Evolutionary conservation across 163 green algal species (phyloP), one percentile per base, ranked within the genome.

Genomic region (Scenedesmus sp.): DNA sequence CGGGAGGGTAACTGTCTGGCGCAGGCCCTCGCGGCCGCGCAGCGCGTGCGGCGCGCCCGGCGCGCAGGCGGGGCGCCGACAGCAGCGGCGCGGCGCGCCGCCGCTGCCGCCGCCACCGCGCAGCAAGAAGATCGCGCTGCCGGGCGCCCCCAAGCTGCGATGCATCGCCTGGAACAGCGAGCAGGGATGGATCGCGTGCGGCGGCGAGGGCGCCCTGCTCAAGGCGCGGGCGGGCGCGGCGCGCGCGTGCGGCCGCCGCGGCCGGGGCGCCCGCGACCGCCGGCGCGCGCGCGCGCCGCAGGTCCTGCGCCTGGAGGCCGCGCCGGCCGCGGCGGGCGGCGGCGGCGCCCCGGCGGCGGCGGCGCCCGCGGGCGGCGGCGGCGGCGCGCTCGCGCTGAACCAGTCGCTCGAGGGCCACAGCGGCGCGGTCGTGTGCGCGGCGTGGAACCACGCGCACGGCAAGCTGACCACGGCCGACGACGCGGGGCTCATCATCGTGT

Each of bases 61-160:
- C 18, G 17, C 15, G 18, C 18, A 57, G 18, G 48, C 48, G 15
- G 18, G 48, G 17, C 15, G n/a, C n/a, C n/a, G n/a, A n/a, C n/a
- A n/a, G n/a, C n/a, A n/a, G n/a, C n/a, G n/a, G n/a, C n/a, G n/a
- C n/a, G n/a, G n/a, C n/a, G n/a, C n/a, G n/a, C n/a, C n/a, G n/a
- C n/a, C n/a, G n/a, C n/a, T n/a, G n/a, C n/a, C n/a, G n/a, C n/a
- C n/a, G n/a, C n/a, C n/a, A n/a, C n/a, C n/a, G 26, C 56, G 82
- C 86, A 95, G 91, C 82, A 96, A 96, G 83, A 96, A 96, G 80
- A 93, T 96, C 75, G 92, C 87, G 50, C 93, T 96, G 22, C 91
- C 91, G 6, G 92, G 93, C 71, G 85, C 82, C 28, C 81, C 89
- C 4, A 87, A 87, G 72, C 86, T 95, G 3, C 69, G 83, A 39